Percentiles rank a stretch among this genome's conserved stretches.
phyloP scores from a whole-genome alignment of 768 basidiomycete species.

The Panaeolus cyanescens region DNA sequence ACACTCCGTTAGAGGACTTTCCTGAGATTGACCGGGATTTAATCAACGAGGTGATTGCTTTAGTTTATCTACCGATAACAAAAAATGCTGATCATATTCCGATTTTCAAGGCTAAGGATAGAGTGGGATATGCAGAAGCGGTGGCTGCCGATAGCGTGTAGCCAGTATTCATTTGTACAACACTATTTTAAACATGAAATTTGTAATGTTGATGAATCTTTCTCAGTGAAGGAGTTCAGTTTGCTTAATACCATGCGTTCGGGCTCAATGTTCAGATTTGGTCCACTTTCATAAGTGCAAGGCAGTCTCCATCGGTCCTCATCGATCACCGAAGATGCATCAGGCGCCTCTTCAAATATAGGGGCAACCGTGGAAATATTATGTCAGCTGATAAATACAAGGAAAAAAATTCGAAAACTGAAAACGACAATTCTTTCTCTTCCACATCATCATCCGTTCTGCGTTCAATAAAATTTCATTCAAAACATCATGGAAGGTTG shows the following conservation, averaged over 20 bases:
- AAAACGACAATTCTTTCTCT: neutral
- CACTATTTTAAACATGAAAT: too few species aligned
- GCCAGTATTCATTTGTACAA: too few species aligned
- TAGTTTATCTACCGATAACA: neutral
- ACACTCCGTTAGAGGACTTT: conserved; percentile 56
- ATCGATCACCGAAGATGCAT: neutral
- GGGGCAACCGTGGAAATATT: neutral
- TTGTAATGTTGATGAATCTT: too few species aligned
- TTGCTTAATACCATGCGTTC: too few species aligned
- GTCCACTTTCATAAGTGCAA: too few species aligned
- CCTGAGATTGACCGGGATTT: conserved; percentile 66
- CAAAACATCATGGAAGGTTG: neutral
- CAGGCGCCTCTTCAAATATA: neutral
- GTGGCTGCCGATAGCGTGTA: conserved; percentile 17
- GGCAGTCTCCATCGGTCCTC: neutral
- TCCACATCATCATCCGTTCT: neutral
- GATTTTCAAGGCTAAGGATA: conserved; percentile 24
- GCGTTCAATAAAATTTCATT: neutral
- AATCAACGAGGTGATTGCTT: conserved; percentile 47
- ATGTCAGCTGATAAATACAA: neutral
- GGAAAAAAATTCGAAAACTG: neutral
- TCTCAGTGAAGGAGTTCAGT: too few species aligned
- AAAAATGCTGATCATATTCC: neutral
- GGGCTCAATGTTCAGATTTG: too few species aligned
- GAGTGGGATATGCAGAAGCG: conserved; percentile 15